Evolutionary conservation across 805 yeast genomes (phyloP).

Genomic region (Suhomyces sp.): DNA sequence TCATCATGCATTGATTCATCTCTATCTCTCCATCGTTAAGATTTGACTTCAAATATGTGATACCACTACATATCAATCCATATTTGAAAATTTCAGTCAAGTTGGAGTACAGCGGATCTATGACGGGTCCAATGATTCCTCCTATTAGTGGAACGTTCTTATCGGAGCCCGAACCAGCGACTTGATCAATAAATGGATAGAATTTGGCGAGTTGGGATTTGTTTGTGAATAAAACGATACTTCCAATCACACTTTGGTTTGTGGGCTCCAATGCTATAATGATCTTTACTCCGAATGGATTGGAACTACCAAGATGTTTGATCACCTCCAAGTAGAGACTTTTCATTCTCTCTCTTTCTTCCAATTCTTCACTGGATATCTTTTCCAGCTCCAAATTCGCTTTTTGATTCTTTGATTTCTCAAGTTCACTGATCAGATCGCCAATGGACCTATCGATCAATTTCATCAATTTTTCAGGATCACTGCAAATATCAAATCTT

Average conservation of each 20-base stretch:
- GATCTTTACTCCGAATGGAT: constrained; percentile 39
- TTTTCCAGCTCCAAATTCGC: background rate
- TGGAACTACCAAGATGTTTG: constrained; percentile 22
- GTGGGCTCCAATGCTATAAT: constrained; percentile 54
- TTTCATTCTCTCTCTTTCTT: constrained; percentile 21
- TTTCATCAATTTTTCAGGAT: constrained; percentile 39
- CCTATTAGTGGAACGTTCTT: constrained; percentile 31
- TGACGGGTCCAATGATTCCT: constrained; percentile 51
- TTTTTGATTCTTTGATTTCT: background rate
- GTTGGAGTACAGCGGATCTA: constrained; percentile 51
- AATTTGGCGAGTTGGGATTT: constrained; percentile 43
- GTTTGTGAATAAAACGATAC: constrained; percentile 46
- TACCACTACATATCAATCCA: constrained; percentile 57
- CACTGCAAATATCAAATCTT: constrained; percentile 52
- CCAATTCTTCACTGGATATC: constrained; percentile 1
- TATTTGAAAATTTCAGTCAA: constrained; percentile 52
- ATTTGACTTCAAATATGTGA: constrained; percentile 42
- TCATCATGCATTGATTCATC: constrained; percentile 35
- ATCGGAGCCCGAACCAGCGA: constrained; percentile 7
- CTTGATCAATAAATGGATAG: constrained; percentile 51
- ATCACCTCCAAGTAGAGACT: constrained; percentile 38
- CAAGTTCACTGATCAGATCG: constrained; percentile 5
- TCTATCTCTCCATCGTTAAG: constrained; percentile 22
- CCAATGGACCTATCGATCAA: constrained; percentile 29
- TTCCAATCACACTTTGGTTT: constrained; percentile 51